A percentile compares a stretch with the other conserved stretches of the same genome.
Conservation (phyloP, 1,284 basidiomycete species). For the Heterobasidion parviporum region DNA sequence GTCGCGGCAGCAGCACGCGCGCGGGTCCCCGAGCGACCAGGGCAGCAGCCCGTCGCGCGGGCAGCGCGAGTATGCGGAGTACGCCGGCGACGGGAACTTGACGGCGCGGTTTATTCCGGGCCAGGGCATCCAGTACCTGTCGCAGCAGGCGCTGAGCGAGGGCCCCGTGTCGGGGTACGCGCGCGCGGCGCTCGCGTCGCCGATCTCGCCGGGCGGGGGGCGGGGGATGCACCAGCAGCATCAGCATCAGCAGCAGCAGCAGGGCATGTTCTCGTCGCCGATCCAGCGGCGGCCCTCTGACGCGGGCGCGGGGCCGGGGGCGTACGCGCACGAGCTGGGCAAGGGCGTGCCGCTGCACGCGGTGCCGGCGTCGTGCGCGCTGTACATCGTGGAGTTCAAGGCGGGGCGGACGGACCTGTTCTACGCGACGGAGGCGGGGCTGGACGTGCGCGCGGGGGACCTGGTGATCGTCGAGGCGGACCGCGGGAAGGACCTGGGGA, state of each 20-base stretch:
- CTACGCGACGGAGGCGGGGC: constrained; percentile 67
- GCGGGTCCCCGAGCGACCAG: constrained; percentile 53
- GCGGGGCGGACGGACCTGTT: constrained; percentile 92
- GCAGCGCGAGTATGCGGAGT: constrained; percentile 5
- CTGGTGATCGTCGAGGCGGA: constrained; percentile 97
- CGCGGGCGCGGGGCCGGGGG: constrained; percentile 18
- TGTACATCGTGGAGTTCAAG: constrained; percentile 97
- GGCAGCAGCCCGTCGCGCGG: constrained; percentile 25
- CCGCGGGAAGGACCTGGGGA: constrained; percentile 88
- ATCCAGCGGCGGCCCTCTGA: constrained; percentile 45
- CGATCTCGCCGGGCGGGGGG: constrained; percentile 23
- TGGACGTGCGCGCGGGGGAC: constrained; percentile 75
- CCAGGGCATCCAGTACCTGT: constrained; percentile 55
- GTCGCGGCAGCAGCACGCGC: constrained; percentile 39
- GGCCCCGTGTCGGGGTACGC: constrained; percentile 2
- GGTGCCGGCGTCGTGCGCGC: constrained; percentile 77
- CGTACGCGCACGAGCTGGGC: constrained; percentile 63
- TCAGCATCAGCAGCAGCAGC: constrained; percentile 4
- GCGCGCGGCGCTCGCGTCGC: constrained; percentile 14
- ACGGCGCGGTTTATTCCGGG: constrained; percentile 55
- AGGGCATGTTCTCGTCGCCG: constrained; percentile 9
- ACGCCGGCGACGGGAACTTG: constrained; percentile 18
- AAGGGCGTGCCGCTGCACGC: constrained; percentile 83
- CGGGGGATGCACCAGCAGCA: constrained; percentile 11
- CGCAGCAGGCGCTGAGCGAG: constrained; percentile 23